phyloP scores from a whole-genome alignment of 805 yeast genomes.

The Saturnispora sekii region DNA sequence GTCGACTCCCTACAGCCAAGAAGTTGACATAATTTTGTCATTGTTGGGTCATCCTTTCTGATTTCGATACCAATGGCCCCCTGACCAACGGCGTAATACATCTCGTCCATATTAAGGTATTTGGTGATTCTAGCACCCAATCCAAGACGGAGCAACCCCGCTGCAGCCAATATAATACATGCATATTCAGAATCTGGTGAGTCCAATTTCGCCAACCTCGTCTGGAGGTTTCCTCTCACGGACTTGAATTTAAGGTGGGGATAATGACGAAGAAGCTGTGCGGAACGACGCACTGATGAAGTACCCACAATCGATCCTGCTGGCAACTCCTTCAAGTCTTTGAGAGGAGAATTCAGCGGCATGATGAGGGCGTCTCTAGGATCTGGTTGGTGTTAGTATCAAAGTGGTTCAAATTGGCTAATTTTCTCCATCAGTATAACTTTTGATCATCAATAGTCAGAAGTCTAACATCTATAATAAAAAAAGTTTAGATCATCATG shows the following conservation, averaged over 20 bases:
- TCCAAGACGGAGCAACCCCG: slow-evolving; percentile 74
- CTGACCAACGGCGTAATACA: slow-evolving; percentile 98
- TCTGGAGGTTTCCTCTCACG: slow-evolving; percentile 76
- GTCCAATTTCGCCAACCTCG: slow-evolving; percentile 76
- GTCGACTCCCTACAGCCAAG: slow-evolving; percentile 62
- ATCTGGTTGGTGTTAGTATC: slow-evolving; percentile 33
- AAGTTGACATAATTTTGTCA: slow-evolving; percentile 48
- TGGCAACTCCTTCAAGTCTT: slow-evolving; percentile 64
- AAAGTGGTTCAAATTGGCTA: neutral
- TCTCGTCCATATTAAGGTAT: slow-evolving; percentile 59
- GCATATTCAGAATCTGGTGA: slow-evolving; percentile 44
- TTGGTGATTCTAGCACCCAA: slow-evolving; percentile 68
- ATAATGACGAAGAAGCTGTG: slow-evolving; percentile 71
- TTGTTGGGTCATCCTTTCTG: slow-evolving; percentile 52
- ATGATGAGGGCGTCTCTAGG: slow-evolving; percentile 89
- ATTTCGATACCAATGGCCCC: slow-evolving; percentile 95
- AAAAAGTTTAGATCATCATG: slow-evolving; percentile 24
- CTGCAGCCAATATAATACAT: slow-evolving; percentile 84
- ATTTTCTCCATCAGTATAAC: slow-evolving; percentile 13
- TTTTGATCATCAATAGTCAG: slow-evolving; percentile 27
- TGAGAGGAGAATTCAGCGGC: slow-evolving; percentile 55
- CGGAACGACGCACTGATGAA: slow-evolving; percentile 86
- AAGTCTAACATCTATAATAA: slow-evolving; percentile 30
- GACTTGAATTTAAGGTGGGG: slow-evolving; percentile 75
- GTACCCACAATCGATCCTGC: slow-evolving; percentile 86